phyloP scores from a whole-genome alignment of 495 filamentous ascomycete genomes.

The Hyphodiscus hymeniophilus region DNA sequence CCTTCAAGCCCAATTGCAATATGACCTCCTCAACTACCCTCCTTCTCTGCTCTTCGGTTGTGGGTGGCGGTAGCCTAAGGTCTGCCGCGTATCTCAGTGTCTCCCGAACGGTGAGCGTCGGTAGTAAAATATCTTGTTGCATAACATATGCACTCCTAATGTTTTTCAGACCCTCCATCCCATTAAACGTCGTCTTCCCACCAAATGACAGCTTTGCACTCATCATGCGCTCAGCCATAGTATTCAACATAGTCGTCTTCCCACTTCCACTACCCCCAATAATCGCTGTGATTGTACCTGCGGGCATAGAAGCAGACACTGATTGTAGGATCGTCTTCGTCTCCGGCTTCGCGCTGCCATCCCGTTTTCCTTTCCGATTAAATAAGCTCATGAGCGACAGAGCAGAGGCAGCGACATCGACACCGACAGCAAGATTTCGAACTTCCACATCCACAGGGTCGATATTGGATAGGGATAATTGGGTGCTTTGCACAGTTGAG shows the following conservation, averaged over 20 bases:
- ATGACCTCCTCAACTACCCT: slow-evolving; percentile 65
- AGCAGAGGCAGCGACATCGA: slow-evolving; percentile 39
- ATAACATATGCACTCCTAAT: slow-evolving; percentile 63
- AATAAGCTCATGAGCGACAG: slow-evolving; percentile 9
- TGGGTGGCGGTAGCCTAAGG: slow-evolving; percentile 54
- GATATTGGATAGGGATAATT: slow-evolving; percentile 53
- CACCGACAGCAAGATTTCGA: slow-evolving; percentile 43
- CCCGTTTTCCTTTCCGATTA: slow-evolving; percentile 9
- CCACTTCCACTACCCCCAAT: slow-evolving; percentile 66
- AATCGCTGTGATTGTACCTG: slow-evolving; percentile 61
- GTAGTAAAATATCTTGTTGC: slow-evolving; percentile 66
- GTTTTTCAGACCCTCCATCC: slow-evolving; percentile 36
- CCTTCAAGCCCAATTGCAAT: slow-evolving; percentile 62
- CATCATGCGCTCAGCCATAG: slow-evolving; percentile 56
- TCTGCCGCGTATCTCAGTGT: slow-evolving; percentile 64
- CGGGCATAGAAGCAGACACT: slow-evolving; percentile 46
- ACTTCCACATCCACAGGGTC: slow-evolving; percentile 50
- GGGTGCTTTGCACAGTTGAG: slow-evolving; percentile 21
- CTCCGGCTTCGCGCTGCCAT: slow-evolving; percentile 11
- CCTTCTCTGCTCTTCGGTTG: slow-evolving; percentile 46
- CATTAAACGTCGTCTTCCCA: slow-evolving; percentile 52
- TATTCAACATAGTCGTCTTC: slow-evolving; percentile 65
- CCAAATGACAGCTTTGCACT: slow-evolving; percentile 42
- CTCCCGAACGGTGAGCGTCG: slow-evolving; percentile 64
- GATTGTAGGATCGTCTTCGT: slow-evolving; percentile 39